phyloP scores from a whole-genome alignment of 768 basidiomycete genomes.

The Tricholoma bakamatsutake region DNA sequence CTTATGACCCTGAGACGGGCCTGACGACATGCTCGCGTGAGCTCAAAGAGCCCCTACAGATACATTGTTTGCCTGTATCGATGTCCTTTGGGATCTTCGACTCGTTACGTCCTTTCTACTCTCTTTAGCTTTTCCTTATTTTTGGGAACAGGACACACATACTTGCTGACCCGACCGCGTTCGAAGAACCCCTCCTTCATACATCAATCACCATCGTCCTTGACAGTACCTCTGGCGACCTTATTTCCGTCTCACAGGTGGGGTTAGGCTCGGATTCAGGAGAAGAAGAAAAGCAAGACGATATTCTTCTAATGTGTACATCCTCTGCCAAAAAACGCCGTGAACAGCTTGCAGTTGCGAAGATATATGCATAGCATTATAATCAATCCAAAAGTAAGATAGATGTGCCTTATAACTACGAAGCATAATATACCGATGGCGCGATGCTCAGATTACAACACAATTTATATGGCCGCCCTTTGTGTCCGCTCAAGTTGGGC shows the following conservation, averaged over 20 bases:
- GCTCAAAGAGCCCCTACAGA: constrained; percentile 36
- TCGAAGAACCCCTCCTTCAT: constrained; percentile 84
- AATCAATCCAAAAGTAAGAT: neutral
- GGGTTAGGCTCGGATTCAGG: constrained; percentile 30
- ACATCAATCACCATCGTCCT: constrained; percentile 62
- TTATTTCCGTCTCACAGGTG: constrained; percentile 51
- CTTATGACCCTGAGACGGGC: constrained; percentile 60
- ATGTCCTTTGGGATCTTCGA: constrained; percentile 81
- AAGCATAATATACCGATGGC: no score
- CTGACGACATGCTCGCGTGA: constrained; percentile 58
- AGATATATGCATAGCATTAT: constrained; percentile 6
- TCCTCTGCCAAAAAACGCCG: constrained; percentile 17
- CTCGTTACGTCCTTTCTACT: constrained; percentile 41
- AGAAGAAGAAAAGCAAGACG: constrained; percentile 5
- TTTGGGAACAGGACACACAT: constrained; percentile 45
- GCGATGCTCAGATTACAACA: no score
- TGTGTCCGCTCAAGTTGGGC: no score
- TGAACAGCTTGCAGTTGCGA: constrained; percentile 7
- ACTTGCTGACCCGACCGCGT: constrained; percentile 81
- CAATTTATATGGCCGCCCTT: neutral
- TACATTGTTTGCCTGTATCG: constrained; percentile 41
- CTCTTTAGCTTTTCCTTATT: neutral
- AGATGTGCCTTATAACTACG: neutral
- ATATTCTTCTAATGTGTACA: constrained; percentile 22
- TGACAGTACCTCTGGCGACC: constrained; percentile 36